Evolutionary conservation across 257 asterid species (phyloP), one percentile per base, ranked within the genome.

Genomic region (Schizonepeta tenuifolia): DNA sequence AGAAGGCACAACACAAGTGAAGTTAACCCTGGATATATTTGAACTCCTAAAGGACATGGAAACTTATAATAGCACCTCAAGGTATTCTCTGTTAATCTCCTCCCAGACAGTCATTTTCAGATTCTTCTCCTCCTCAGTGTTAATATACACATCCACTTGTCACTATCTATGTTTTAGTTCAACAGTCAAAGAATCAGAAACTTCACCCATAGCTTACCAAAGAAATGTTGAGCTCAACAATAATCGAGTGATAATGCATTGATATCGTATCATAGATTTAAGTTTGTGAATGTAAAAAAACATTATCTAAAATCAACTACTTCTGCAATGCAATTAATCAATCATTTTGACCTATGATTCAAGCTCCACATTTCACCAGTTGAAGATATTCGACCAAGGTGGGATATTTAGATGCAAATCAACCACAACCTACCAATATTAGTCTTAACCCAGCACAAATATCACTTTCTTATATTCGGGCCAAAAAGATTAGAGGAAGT

Each of bases 51-150:
- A 12, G 15, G 51, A 44, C 22, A 71, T 21, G 57, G 51, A 8
- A 47, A 9, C 35, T 24, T 36, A 73, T 22, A 71, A 38, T 57
- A 67, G 75, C 81, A 92, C 96, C 97, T 93, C 86, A 22, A 93
- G 81, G 83, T 89, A 90, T 72, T 93, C 98, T 81, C 76, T 87
- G 78, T 90, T 91, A 88, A 89, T 74, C 84, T 79, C 83, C 79
- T 86, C 96, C 98, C 97, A 93, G 63, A 93, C 82, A 40, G 84
- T 80, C 80, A 82, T 83, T 90, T 87, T 91, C 4, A 57, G 75
- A 55, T 38, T 70, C 77, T 81, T 87, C 84, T 89, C 98, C 86
- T 90, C 86, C 77, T 89, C 87, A 51, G 35, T 89, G 72, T 80
- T 84, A 78, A 93, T 87, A 81, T 89, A 93, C 65, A 76, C 56